Evolutionary conservation across 352 stramenopile genomes (phyloP).

Genomic region (Detonula confervacea): DNA sequence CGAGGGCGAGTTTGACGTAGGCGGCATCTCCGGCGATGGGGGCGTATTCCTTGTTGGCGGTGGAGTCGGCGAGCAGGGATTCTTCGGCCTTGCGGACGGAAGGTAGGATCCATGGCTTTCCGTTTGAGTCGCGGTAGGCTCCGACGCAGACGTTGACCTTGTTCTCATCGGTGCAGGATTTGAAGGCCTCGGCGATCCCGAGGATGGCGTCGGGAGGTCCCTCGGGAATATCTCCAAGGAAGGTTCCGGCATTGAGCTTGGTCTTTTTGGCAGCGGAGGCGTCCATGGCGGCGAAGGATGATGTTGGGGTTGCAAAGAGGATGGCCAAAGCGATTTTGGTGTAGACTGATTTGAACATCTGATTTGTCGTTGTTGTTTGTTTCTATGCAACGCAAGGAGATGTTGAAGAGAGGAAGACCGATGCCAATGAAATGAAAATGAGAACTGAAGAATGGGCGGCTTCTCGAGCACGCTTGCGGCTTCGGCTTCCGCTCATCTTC

Average conservation of each 20-base stretch:
- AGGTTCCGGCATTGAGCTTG: constrained; percentile 19
- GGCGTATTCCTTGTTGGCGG: constrained; percentile 82
- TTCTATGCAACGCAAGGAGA: too few species aligned
- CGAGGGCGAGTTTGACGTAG: constrained; percentile 94
- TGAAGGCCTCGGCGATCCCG: constrained; percentile 92
- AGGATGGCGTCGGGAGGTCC: constrained; percentile 94
- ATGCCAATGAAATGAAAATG: not conserved
- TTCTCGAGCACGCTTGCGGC: too few species aligned
- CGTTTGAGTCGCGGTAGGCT: constrained; percentile 93
- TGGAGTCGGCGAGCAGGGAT: constrained; percentile 88
- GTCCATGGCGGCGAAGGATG: constrained; percentile 26
- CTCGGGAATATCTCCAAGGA: constrained; percentile 87
- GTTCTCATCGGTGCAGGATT: constrained; percentile 90
- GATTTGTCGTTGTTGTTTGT: not conserved
- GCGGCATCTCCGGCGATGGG: constrained; percentile 90
- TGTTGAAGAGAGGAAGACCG: too few species aligned
- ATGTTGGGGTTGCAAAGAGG: not conserved
- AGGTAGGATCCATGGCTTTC: constrained; percentile 92
- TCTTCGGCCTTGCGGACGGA: constrained; percentile 94
- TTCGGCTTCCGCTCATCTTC: too few species aligned
- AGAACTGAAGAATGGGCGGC: too few species aligned
- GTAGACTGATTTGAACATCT: constrained; percentile 30
- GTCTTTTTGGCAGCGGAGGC: constrained; percentile 9
- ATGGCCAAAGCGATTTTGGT: constrained; percentile 7
- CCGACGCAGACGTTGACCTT: constrained; percentile 96